A percentile compares a stretch with the other conserved stretches of the same genome.
Conservation (phyloP, 1,139 yeast species). For the Candida glucosophila region DNA sequence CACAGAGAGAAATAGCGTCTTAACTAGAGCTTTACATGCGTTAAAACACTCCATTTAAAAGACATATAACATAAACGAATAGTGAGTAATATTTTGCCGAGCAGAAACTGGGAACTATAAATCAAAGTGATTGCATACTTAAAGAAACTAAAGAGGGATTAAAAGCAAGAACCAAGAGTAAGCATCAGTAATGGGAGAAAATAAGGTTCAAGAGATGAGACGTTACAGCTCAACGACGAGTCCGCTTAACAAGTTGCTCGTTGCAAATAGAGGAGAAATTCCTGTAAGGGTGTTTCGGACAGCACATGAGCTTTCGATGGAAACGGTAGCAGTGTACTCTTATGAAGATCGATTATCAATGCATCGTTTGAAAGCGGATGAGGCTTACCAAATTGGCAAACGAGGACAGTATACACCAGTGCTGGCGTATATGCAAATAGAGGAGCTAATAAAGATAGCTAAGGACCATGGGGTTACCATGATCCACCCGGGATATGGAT, state of each 20-base stretch:
- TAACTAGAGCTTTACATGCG: no score
- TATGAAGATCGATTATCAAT: constrained; percentile 92
- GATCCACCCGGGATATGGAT: constrained; percentile 99
- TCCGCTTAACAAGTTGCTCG: constrained; percentile 67
- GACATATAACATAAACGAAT: no score
- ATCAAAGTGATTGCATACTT: no score
- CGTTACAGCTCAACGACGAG: constrained; percentile 56
- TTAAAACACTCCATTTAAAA: no score
- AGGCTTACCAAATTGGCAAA: constrained; percentile 85
- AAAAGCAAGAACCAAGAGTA: no score
- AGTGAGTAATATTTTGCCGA: no score
- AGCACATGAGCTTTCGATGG: constrained; percentile 96
- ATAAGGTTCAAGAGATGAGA: no score
- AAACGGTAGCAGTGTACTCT: constrained; percentile 94
- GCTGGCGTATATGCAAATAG: constrained; percentile 92
- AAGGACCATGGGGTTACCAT: constrained; percentile 80
- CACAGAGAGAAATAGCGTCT: no score
- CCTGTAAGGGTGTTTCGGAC: constrained; percentile 89
- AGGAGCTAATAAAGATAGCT: constrained; percentile 89
- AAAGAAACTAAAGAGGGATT: no score
- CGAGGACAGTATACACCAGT: constrained; percentile 91
- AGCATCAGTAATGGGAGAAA: no score
- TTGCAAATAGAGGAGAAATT: constrained; percentile 95
- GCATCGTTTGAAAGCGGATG: constrained; percentile 92
- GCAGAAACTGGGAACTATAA: no score